phyloP scores from a whole-genome alignment of 2,329 filamentous ascomycete species.

The Xylariaceae sp. region DNA sequence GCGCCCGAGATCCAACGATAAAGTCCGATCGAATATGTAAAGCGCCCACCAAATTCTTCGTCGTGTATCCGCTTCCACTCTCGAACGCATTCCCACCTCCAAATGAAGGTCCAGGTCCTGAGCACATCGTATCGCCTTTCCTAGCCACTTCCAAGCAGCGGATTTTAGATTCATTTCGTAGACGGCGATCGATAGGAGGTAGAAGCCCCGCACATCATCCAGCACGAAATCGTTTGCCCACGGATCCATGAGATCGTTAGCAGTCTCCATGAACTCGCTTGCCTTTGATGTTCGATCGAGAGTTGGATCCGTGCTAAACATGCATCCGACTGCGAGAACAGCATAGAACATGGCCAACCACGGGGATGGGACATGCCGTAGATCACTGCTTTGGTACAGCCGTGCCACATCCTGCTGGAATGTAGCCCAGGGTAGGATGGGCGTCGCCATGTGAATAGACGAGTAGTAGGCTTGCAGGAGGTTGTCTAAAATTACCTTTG shows the following conservation, averaged over 20 bases:
- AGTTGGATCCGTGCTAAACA: constrained; percentile 60
- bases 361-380: constrained; percentile 56
- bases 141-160: constrained; percentile 80
- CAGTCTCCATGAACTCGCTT: constrained; percentile 64
- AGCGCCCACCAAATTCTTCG: constrained; percentile 90
- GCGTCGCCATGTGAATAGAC: constrained; percentile 73
- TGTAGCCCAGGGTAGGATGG: constrained; percentile 81
- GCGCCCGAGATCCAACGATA: constrained; percentile 74
- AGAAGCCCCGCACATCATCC: constrained; percentile 66
- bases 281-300: constrained; percentile 49
- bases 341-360: constrained; percentile 80
- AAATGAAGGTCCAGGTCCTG: constrained; percentile 80
- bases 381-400: constrained; percentile 62
- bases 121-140: constrained; percentile 69
- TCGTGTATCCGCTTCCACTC: constrained; percentile 79
- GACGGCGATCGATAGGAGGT: constrained; percentile 73
- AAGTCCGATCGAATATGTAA: constrained; percentile 78
- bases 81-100: constrained; percentile 66
- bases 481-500: constrained; percentile 63
- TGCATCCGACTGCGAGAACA: constrained; percentile 73
- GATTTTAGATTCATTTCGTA: constrained; percentile 83
- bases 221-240: constrained; percentile 75
- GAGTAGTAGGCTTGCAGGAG: constrained; percentile 71
- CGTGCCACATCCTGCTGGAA: constrained; percentile 72
- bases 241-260: constrained; percentile 66